These are phyloP conservation scores for Poterioochromonas sp. DNA, from an alignment of 352 stramenopile species.

Conservation along the genomic window DNA sequence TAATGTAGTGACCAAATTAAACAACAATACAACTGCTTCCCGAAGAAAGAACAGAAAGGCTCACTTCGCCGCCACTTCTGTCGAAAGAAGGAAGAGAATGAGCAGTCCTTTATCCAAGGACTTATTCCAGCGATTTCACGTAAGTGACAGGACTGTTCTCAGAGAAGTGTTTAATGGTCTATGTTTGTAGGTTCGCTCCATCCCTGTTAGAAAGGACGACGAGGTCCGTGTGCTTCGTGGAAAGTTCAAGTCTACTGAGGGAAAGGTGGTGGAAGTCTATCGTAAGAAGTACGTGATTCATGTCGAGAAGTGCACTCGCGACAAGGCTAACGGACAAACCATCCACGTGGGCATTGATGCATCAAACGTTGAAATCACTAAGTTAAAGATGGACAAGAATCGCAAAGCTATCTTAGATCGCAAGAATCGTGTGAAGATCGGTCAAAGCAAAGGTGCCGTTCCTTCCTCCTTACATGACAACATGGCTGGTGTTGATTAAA, in stretches of 20 bases:
- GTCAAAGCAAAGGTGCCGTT: conserved; percentile 39
- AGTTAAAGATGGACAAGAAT: conserved; percentile 99
- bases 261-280: conserved; percentile 93
- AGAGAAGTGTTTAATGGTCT: conserved; percentile 39
- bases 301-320: conserved; percentile 92
- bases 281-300: conserved; percentile 99
- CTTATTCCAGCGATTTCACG: conserved; percentile 97
- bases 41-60: conserved; percentile 97
- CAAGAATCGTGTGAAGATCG: conserved; percentile 73
- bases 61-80: conserved; percentile 93
- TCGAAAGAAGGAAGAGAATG: conserved; percentile 84
- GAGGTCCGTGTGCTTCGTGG: conserved; percentile 96
- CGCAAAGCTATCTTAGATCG: conserved; percentile 96
- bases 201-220: conserved; percentile 97
- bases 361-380: conserved; percentile 97
- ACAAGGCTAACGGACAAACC: conserved; percentile 91
- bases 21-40: conserved; percentile 81
- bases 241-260: conserved; percentile 92
- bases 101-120: conserved; percentile 94
- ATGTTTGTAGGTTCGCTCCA: conserved; percentile 76
- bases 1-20: conserved; percentile 67
- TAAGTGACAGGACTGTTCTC: conserved; percentile 56
- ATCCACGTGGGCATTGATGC: conserved; percentile 94
- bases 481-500: conserved; percentile 52
- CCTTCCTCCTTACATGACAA: conserved; percentile 39